Conservation (phyloP, 345 rosid genomes). For the Eutrema yunnanense region DNA sequence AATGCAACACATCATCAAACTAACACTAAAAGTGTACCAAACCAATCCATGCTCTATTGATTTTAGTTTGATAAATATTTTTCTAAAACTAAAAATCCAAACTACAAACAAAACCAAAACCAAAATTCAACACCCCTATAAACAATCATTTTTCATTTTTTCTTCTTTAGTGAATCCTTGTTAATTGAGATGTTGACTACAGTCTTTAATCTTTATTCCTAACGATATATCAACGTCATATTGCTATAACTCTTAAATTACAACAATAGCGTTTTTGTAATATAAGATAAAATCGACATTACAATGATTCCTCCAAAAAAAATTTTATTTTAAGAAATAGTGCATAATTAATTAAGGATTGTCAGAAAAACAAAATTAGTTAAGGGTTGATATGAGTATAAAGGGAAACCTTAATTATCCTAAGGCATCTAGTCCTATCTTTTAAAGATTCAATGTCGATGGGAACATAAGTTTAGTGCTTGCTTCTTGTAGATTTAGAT, state of each 20-base stretch:
- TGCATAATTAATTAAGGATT: slow-evolving; percentile 1
- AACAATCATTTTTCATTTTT: neutral
- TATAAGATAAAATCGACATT: neutral
- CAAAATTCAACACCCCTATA: neutral
- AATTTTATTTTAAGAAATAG: neutral
- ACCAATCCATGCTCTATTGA: neutral
- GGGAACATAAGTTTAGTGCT: slow-evolving; percentile 22
- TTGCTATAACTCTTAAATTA: neutral
- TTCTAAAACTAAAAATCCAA: neutral
- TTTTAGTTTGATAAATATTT: neutral
- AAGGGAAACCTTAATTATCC: slow-evolving; percentile 29
- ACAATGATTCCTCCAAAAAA: slow-evolving; percentile 3
- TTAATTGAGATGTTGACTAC: neutral
- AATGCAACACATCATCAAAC: too few species aligned
- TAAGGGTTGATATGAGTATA: neutral
- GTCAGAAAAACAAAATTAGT: too few species aligned
- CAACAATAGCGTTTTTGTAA: neutral
- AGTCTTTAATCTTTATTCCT: neutral
- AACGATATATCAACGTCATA: neutral
- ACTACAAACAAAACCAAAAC: neutral
- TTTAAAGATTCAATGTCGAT: slow-evolving; percentile 25
- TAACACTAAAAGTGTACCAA: neutral
- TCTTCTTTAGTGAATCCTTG: neutral
- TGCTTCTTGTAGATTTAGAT: slow-evolving; percentile 4
- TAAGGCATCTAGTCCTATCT: slow-evolving; percentile 23